Evolutionary conservation across 495 filamentous ascomycete genomes (phyloP).

Genomic region (Lindgomyces ingoldianus): DNA sequence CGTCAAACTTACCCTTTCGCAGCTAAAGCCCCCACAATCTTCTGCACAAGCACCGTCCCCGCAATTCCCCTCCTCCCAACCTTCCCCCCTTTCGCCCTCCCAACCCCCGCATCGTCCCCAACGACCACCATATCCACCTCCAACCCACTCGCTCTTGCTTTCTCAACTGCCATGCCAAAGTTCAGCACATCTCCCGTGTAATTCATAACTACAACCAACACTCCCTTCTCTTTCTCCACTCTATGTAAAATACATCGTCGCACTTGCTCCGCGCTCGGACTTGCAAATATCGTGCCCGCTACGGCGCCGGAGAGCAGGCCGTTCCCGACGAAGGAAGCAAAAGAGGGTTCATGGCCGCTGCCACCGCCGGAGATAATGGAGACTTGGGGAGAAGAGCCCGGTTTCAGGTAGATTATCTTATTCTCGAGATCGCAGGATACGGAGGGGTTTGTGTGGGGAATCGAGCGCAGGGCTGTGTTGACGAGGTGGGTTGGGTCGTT

Average conservation of each 20-base stretch:
- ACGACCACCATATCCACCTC: slow-evolving; percentile 91
- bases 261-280: slow-evolving; percentile 84
- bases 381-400: slow-evolving; percentile 58
- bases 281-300: slow-evolving; percentile 91
- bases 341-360: slow-evolving; percentile 90
- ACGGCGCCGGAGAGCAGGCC: slow-evolving; percentile 86
- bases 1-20: slow-evolving; percentile 56
- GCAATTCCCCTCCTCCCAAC: slow-evolving; percentile 90
- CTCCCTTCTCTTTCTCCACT: slow-evolving; percentile 69
- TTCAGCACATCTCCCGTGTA: slow-evolving; percentile 82
- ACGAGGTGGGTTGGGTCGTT: slow-evolving; percentile 81
- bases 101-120: slow-evolving; percentile 94
- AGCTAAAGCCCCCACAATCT: slow-evolving; percentile 85
- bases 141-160: slow-evolving; percentile 78
- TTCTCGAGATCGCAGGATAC: slow-evolving; percentile 75
- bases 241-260: slow-evolving; percentile 71
- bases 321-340: slow-evolving; percentile 67
- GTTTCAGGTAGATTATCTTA: slow-evolving; percentile 84
- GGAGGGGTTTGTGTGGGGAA: slow-evolving; percentile 83
- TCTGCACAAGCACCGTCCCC: slow-evolving; percentile 84
- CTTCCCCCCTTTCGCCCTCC: slow-evolving; percentile 77
- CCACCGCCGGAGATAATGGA: slow-evolving; percentile 88
- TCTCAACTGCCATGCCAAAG: slow-evolving; percentile 93
- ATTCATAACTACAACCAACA: slow-evolving; percentile 69
- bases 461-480: slow-evolving; percentile 69